phyloP scores from a whole-genome alignment of 306 rosid genomes.

The Ceratonia siliqua region DNA sequence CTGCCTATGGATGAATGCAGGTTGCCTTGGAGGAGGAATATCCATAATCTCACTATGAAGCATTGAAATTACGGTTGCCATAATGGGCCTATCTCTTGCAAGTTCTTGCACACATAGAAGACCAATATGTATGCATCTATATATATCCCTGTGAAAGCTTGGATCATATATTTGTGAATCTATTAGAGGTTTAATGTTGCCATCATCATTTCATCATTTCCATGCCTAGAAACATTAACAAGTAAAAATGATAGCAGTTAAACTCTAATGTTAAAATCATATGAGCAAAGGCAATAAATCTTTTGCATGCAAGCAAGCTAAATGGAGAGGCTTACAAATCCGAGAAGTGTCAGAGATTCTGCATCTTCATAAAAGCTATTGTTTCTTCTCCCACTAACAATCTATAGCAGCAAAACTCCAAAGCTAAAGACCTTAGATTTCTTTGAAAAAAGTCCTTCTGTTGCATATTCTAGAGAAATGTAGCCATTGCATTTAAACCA shows the following conservation, averaged over 20 bases:
- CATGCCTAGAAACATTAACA: slow-evolving; percentile 25
- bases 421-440: slow-evolving; percentile 37
- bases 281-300: neutral
- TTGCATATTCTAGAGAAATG: slow-evolving; percentile 37
- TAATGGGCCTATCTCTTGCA: slow-evolving; percentile 28
- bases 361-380: neutral
- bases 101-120: slow-evolving; percentile 35
- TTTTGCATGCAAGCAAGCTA: neutral
- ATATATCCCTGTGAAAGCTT: neutral
- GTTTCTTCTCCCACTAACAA: slow-evolving; percentile 12
- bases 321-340: slow-evolving; percentile 14
- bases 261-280: neutral
- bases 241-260: neutral
- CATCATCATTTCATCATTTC: slow-evolving; percentile 38
- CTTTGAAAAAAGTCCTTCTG: slow-evolving; percentile 12
- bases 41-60: slow-evolving; percentile 30
- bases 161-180: slow-evolving; percentile 18
- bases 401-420: slow-evolving; percentile 9
- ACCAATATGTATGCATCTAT: slow-evolving; percentile 40
- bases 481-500: slow-evolving; percentile 25
- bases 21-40: slow-evolving; percentile 26
- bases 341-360: neutral
- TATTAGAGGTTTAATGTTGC: neutral
- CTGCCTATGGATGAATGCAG: slow-evolving; percentile 4
- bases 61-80: slow-evolving; percentile 29